These are phyloP conservation scores for Cyclotella sp. DNA, from an alignment of 108 stramenopile genomes.

Conservation along the genomic window DNA sequence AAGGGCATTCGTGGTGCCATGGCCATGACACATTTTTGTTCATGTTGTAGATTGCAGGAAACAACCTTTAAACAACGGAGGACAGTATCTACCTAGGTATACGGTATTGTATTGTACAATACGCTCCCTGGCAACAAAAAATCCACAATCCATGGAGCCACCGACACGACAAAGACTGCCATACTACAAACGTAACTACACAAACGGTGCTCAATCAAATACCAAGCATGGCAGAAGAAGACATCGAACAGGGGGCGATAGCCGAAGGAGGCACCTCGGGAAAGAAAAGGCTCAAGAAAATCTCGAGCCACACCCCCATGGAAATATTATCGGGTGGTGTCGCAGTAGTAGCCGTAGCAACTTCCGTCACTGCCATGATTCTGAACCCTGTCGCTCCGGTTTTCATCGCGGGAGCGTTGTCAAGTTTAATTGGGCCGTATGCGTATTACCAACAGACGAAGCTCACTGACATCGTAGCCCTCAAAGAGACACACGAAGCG, in stretches of 20 bases:
- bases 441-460: constrained; percentile 78
- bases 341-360: constrained; percentile 55
- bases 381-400: constrained; percentile 53
- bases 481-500: constrained; percentile 67
- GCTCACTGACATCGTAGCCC: constrained; percentile 70
- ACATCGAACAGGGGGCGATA: constrained; percentile 11
- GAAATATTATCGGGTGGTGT: constrained; percentile 59
- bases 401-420: constrained; percentile 61
- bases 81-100: too few relatives aligned
- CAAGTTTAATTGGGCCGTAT: constrained; percentile 69
- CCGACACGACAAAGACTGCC: too few relatives aligned
- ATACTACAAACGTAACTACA: too few relatives aligned
- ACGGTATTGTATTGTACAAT: too few relatives aligned
- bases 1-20: too few relatives aligned
- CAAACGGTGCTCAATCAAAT: too few relatives aligned
- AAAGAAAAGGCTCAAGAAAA: constrained; percentile 53
- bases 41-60: too few relatives aligned
- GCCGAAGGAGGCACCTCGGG: constrained; percentile 5
- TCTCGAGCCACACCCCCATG: constrained; percentile 61
- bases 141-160: too few relatives aligned
- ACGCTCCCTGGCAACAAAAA: too few relatives aligned
- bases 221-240: neutral
- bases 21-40: too few relatives aligned
- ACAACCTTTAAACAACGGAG: too few relatives aligned
- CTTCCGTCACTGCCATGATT: constrained; percentile 66